Base-by-base conservation (phyloP, 1,139 yeast genomes). In the Yamadazyma oceani region DNA sequence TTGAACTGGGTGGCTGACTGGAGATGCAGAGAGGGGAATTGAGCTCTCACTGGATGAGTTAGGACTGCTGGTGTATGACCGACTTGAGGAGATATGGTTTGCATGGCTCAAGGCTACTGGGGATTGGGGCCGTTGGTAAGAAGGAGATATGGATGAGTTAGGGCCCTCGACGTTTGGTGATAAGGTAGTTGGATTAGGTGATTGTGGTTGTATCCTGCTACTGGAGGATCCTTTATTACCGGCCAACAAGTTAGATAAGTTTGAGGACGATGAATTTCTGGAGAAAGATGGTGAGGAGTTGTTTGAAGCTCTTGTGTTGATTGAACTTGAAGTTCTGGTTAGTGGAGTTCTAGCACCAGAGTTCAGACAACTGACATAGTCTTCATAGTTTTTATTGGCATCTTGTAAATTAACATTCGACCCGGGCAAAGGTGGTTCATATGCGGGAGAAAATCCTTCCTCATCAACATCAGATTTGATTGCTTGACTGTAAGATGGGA, bases 401-500 rank as follows among this genome's bases (percentile, higher is more conserved):
- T 61, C 69, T 1, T 48, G 48, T 34, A 64, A 42, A 40, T 64
- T 62, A 27, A 69, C 58, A 39, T 58, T 52, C 5, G 73, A 66
- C 0, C 73, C 74, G 1, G 78, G 77, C n/a, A 66, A 57, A 2
- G 80, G 77, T 3, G 80, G 79, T 41, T 66, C 73, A 55, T 84
- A 84, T 1, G 75, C 73, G 0, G 94, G 92, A 1, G 90, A 74
- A 27, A 81, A 60, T 32, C 73, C 74, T 30, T 73, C 77, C 29
- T 68, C 77, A 4, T 65, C 76, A 7, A 64, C 58, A 24, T 67
- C 75, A 2, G 75, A 59, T 48, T 70, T 72, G 56, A 82, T 64
- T 0, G 97, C 97, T 32, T 87, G 82, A 8, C 75, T 74, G 58
- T 90, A 90, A 0, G 95, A 80, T 0, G 97, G 97, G 3, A 89